Base-by-base conservation (phyloP, 2,329 filamentous ascomycete species). In the Aspergillus sp. region DNA sequence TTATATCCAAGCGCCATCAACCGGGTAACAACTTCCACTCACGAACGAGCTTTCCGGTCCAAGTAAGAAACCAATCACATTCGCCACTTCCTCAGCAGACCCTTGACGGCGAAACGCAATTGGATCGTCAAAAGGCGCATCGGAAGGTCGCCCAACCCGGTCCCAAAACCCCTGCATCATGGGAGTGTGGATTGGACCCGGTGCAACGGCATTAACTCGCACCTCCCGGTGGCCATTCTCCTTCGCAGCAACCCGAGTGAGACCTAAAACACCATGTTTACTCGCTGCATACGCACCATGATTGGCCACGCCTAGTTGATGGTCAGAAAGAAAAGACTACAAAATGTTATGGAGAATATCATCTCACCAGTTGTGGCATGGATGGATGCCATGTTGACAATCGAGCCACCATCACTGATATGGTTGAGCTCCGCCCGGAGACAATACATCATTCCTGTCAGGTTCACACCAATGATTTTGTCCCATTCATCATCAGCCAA, bases 341-440 rank as follows among this genome's bases (percentile, higher is more conserved):
- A 29, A 29, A 29, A 9, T 29, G 26, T 29, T 6, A 29, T 29
- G 7, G 7, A 9, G 26, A 29, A 29, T 29, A 9, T 5, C 26
- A 49, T n/a, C 46, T 18, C 18, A 49, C 46, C 46, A 1, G 46
- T 24, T 24, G 46, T 49, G 18, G 46, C 46, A 22, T 49, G 46
- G 24, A 49, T 49, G 9, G 45, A 57, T 5, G 55, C 49, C 49
- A 57, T 57, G 31, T 57, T 57, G 36, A 57, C 49, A 52, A 57
- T 57, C 14, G 49, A 52, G 7, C 55, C 55, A 14, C 49, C 49
- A 14, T 53, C 36, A 26, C 22, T 39, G 2, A 57, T 32, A 7
- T 20, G 5, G 2, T 47, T 52, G 5, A 57, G 49, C 55, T 57
- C 50, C 2, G 49, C 49, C 22, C 50, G 50, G 10, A 57, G 49